These are phyloP conservation scores for Leccinum solheimii DNA, from an alignment of 1,284 basidiomycete genomes.

Conservation along the genomic window DNA sequence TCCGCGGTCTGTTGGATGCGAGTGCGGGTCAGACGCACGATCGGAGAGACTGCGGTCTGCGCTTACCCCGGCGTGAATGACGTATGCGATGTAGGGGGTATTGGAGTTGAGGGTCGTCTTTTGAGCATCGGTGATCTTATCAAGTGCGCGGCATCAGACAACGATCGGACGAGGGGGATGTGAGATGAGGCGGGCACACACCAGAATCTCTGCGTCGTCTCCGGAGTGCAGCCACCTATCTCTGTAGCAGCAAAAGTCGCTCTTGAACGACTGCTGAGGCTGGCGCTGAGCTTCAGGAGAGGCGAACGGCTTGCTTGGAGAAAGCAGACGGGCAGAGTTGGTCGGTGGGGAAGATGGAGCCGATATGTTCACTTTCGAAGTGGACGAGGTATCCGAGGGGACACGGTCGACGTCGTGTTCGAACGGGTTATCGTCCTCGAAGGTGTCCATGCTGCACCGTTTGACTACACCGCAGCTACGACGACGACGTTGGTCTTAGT, in stretches of 20 bases:
- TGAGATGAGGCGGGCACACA: slow-evolving; percentile 38
- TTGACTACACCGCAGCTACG: background rate
- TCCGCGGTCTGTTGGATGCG: slow-evolving; percentile 63
- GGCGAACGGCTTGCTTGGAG: slow-evolving; percentile 49
- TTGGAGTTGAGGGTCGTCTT: slow-evolving; percentile 89
- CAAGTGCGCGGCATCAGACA: slow-evolving; percentile 20
- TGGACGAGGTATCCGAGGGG: slow-evolving; percentile 64
- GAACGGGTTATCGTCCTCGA: slow-evolving; percentile 82
- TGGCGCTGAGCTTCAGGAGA: slow-evolving; percentile 56
- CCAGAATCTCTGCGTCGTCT: slow-evolving; percentile 77
- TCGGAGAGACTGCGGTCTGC: background rate
- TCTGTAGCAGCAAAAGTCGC: slow-evolving; percentile 70
- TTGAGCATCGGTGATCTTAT: slow-evolving; percentile 89
- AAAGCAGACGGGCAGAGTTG: slow-evolving; percentile 41
- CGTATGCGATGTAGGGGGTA: slow-evolving; percentile 93
- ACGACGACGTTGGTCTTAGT: background rate
- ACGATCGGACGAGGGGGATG: background rate
- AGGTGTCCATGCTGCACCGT: slow-evolving; percentile 53
- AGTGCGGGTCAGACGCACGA: slow-evolving; percentile 10
- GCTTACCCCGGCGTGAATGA: slow-evolving; percentile 85
- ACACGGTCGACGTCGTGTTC: slow-evolving; percentile 62
- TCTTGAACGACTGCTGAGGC: slow-evolving; percentile 56
- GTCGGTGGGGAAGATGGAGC: slow-evolving; percentile 61
- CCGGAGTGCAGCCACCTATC: slow-evolving; percentile 78
- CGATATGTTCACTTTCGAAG: slow-evolving; percentile 60